Evolutionary conservation across 116 monocot species (phyloP).

Genomic region (Cymodocea nodosa): DNA sequence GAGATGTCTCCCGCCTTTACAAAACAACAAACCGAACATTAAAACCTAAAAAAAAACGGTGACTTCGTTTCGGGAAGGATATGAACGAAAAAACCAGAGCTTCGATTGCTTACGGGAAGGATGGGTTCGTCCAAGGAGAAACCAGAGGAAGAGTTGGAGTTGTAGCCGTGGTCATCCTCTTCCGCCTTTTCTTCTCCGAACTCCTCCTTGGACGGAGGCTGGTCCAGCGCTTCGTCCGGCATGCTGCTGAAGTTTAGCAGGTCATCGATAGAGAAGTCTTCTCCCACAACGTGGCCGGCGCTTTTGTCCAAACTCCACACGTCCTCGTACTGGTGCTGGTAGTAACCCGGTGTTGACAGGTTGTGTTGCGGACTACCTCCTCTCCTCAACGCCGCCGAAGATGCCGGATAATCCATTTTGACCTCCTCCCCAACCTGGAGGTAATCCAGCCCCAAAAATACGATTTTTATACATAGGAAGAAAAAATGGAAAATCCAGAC

Average conservation of each 20-base stretch:
- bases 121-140: constrained; percentile 10
- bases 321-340: not conserved
- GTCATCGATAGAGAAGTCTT: constrained; percentile 15
- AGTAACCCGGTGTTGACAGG: not conserved
- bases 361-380: not conserved
- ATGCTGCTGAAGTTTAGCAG: constrained; percentile 14
- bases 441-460: not conserved
- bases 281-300: constrained; percentile 1
- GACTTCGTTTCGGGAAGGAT: not conserved
- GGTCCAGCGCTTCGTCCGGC: constrained; percentile 4
- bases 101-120: constrained; percentile 12
- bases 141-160: constrained; percentile 7
- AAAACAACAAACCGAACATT: not conserved
- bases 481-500: not conserved
- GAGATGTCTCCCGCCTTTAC: constrained; percentile 13
- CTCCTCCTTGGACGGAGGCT: constrained; percentile 3
- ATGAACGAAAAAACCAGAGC: not conserved
- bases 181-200: not conserved
- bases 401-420: not conserved
- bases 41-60: not conserved
- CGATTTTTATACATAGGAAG: not conserved
- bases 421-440: constrained; percentile 5
- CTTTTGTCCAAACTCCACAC: not conserved
- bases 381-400: constrained; percentile 1
- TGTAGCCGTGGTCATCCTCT: constrained; percentile 5